phyloP scores from a whole-genome alignment of 208 protist species.

The Leptomonas pyrrhocoris region DNA sequence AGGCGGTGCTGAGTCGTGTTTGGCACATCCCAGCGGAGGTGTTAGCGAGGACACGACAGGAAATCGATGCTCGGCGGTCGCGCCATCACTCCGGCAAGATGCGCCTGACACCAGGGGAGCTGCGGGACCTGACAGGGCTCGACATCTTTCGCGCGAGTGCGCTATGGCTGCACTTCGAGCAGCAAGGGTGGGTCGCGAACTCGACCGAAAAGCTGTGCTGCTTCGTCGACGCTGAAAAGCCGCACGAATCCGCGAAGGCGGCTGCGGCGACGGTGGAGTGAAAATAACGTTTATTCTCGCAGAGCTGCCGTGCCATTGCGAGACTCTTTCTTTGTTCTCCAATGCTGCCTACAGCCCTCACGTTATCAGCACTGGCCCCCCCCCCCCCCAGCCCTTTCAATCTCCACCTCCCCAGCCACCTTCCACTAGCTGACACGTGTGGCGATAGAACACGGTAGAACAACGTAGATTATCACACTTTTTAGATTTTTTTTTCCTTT shows the following conservation, averaged over 20 bases:
- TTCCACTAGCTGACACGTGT: too few relatives aligned
- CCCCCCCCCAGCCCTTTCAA: too few relatives aligned
- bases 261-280: neutral
- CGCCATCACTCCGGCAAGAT: slow-evolving; percentile 23
- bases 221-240: slow-evolving; percentile 31
- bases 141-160: slow-evolving; percentile 84
- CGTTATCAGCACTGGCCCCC: too few relatives aligned
- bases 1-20: slow-evolving; percentile 38
- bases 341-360: too few relatives aligned
- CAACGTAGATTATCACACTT: too few relatives aligned
- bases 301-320: too few relatives aligned
- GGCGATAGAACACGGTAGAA: too few relatives aligned
- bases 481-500: too few relatives aligned
- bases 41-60: slow-evolving; percentile 38
- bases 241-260: neutral
- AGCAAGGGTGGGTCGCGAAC: slow-evolving; percentile 43
- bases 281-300: neutral
- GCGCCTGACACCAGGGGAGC: slow-evolving; percentile 60
- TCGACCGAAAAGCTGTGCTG: slow-evolving; percentile 33
- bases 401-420: too few relatives aligned
- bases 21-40: slow-evolving; percentile 64
- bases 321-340: too few relatives aligned
- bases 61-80: slow-evolving; percentile 35
- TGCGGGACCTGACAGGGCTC: slow-evolving; percentile 58
- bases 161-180: slow-evolving; percentile 61